Percentiles rank a stretch among this genome's conserved stretches.
Conservation (phyloP, 2,329 filamentous ascomycete species). For the Zelopaecilomyces penicillatus region DNA sequence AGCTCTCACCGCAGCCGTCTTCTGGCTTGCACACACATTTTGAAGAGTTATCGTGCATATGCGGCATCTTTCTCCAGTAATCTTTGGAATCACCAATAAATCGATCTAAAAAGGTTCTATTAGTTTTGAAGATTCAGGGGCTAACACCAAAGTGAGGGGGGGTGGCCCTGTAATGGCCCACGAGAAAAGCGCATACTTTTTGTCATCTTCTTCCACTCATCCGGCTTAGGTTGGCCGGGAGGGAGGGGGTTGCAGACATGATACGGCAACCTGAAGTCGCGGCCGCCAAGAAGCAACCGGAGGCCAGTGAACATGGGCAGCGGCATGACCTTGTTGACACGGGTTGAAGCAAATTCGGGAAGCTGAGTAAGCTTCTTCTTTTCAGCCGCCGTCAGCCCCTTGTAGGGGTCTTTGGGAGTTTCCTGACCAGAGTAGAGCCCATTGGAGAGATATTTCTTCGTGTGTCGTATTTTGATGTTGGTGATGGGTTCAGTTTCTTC, state of each 20-base stretch:
- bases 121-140: conserved; percentile 15
- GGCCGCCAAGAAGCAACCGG: conserved; percentile 59
- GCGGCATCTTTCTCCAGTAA: conserved; percentile 72
- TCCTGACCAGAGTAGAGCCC: conserved; percentile 84
- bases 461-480: conserved; percentile 34
- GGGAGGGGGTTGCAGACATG: conserved; percentile 84
- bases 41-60: conserved; percentile 64
- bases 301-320: conserved; percentile 72
- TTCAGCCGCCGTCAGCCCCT: conserved; percentile 41
- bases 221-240: conserved; percentile 78
- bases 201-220: conserved; percentile 86
- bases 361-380: conserved; percentile 42
- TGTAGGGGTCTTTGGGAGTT: conserved; percentile 36
- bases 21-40: conserved; percentile 72
- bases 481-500: conserved; percentile 31
- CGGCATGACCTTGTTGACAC: conserved; percentile 54
- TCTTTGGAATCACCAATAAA: conserved; percentile 78
- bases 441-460: conserved; percentile 72
- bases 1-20: conserved; percentile 78
- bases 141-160: background rate
- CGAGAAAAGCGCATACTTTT: conserved; percentile 56
- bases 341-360: conserved; percentile 39
- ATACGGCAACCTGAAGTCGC: conserved; percentile 83
- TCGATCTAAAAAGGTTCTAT: conserved; percentile 53
- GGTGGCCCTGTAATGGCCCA: too few relatives aligned